phyloP scores from a whole-genome alignment of 2,329 filamentous ascomycete genomes.

The Pestalotiopsis sp. region DNA sequence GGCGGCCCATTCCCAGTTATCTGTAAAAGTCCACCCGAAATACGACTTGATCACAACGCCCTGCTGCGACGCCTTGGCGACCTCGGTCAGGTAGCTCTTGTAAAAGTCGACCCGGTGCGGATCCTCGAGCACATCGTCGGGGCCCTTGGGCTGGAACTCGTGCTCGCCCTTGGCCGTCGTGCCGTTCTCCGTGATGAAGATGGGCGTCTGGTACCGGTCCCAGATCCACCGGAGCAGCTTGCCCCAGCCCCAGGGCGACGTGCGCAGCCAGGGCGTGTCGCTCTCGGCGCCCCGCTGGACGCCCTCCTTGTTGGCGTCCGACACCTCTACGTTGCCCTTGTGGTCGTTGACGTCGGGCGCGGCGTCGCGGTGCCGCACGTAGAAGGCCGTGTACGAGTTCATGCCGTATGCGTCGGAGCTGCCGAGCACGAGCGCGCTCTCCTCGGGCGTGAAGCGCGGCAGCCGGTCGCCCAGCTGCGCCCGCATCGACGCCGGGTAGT shows the following conservation, averaged over 20 bases:
- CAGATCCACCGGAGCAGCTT: constrained; percentile 43
- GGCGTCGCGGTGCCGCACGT: constrained; percentile 34
- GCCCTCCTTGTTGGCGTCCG: constrained; percentile 36
- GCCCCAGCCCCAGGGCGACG: constrained; percentile 38
- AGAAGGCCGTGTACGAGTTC: constrained; percentile 45
- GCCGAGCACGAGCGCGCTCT: constrained; percentile 37
- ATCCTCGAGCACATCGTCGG: constrained; percentile 37
- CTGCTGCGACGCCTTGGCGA: constrained; percentile 37
- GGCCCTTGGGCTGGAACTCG: constrained; percentile 28
- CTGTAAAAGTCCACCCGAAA: constrained; percentile 43
- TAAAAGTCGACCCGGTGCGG: constrained; percentile 39
- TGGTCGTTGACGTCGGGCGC: constrained; percentile 39
- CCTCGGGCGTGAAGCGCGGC: constrained; percentile 38
- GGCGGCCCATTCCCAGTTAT: constrained; percentile 48
- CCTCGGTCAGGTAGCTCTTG: constrained; percentile 37
- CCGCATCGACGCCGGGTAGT: constrained; percentile 41
- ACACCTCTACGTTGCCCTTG: constrained; percentile 39
- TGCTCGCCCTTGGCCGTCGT: constrained; percentile 41
- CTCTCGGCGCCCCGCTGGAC: constrained; percentile 34
- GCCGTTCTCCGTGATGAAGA: constrained; percentile 45
- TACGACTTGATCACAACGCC: constrained; percentile 40
- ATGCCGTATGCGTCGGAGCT: constrained; percentile 43
- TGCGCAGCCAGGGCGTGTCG: constrained; percentile 41
- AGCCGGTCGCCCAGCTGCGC: constrained; percentile 38
- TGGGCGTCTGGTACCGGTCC: constrained; percentile 39